phyloP scores from a whole-genome alignment of 2,329 filamentous ascomycete species.

The Penicillium janthinellum region DNA sequence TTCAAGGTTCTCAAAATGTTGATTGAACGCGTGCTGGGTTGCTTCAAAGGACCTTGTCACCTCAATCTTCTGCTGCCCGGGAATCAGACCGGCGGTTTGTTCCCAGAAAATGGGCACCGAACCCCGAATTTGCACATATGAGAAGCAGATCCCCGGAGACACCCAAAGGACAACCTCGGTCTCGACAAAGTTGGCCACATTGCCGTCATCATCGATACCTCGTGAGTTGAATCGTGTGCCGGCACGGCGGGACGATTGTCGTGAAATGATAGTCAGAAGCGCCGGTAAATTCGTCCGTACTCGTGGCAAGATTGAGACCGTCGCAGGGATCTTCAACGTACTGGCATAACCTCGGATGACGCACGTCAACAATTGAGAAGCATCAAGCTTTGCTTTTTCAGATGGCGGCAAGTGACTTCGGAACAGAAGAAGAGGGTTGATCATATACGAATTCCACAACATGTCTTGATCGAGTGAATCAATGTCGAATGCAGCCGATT shows the following conservation, averaged over 20 bases:
- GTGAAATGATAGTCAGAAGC: conserved; percentile 83
- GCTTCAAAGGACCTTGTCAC: conserved; percentile 87
- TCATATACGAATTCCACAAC: conserved; percentile 99
- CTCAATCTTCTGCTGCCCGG: conserved; percentile 91
- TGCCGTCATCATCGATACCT: conserved; percentile 95
- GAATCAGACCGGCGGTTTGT: conserved; percentile 81
- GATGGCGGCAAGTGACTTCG: conserved; percentile 74
- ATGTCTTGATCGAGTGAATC: conserved; percentile 92
- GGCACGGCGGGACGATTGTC: conserved; percentile 85
- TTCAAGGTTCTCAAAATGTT: conserved; percentile 87
- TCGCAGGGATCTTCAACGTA: conserved; percentile 80
- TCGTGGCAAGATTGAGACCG: conserved; percentile 68
- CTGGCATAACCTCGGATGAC: conserved; percentile 91
- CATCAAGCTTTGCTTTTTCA: conserved; percentile 79
- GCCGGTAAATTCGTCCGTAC: conserved; percentile 73
- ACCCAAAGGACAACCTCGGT: conserved; percentile 92
- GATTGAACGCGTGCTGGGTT: conserved; percentile 91
- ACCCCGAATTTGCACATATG: conserved; percentile 88
- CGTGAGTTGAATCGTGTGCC: conserved; percentile 96
- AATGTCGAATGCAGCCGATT: conserved; percentile 79
- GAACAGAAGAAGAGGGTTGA: conserved; percentile 86
- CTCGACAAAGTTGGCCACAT: conserved; percentile 99
- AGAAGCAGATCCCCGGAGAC: conserved; percentile 76
- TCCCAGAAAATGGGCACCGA: conserved; percentile 98
- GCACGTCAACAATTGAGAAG: conserved; percentile 84